Conservation (phyloP, 1,284 basidiomycete genomes). For the Cryptococcus jaspeensis region DNA sequence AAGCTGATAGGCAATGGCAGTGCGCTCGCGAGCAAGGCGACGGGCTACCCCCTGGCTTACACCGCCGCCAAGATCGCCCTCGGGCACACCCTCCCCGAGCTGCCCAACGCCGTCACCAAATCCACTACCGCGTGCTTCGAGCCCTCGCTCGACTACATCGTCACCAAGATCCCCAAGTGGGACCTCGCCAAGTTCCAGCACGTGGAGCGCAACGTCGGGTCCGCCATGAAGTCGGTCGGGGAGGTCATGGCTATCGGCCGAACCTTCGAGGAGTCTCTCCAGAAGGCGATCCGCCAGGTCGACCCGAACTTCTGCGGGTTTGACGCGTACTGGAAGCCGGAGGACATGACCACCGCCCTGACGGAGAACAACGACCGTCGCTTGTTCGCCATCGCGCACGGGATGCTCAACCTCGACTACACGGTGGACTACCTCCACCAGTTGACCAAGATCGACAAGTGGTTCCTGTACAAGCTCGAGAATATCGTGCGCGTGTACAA, state of each 20-base stretch:
- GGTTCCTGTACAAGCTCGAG: slow-evolving; percentile 97
- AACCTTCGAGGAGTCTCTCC: slow-evolving; percentile 97
- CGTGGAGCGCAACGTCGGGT: slow-evolving; percentile 93
- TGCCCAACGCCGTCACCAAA: slow-evolving; percentile 98
- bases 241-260: slow-evolving; percentile 99
- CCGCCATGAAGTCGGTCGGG: slow-evolving; percentile 98
- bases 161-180: slow-evolving; percentile 99
- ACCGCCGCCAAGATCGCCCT: slow-evolving; percentile 99
- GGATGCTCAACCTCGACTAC: slow-evolving; percentile 83
- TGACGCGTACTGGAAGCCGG: slow-evolving; percentile 64
- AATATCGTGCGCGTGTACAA: slow-evolving; percentile 78
- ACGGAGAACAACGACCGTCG: slow-evolving; percentile 71
- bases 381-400: slow-evolving; percentile 94
- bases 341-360: slow-evolving; percentile 79
- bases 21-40: slow-evolving; percentile 97
- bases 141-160: slow-evolving; percentile 98
- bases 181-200: slow-evolving; percentile 97
- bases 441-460: slow-evolving; percentile 98
- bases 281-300: slow-evolving; percentile 97
- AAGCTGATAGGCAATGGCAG: slow-evolving; percentile 47
- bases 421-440: slow-evolving; percentile 86
- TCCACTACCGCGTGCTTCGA: slow-evolving; percentile 99
- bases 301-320: slow-evolving; percentile 76
- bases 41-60: slow-evolving; percentile 98
- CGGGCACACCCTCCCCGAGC: slow-evolving; percentile 94